Base-by-base conservation (phyloP, 257 asterid species). In the Nemophila menziesii region DNA sequence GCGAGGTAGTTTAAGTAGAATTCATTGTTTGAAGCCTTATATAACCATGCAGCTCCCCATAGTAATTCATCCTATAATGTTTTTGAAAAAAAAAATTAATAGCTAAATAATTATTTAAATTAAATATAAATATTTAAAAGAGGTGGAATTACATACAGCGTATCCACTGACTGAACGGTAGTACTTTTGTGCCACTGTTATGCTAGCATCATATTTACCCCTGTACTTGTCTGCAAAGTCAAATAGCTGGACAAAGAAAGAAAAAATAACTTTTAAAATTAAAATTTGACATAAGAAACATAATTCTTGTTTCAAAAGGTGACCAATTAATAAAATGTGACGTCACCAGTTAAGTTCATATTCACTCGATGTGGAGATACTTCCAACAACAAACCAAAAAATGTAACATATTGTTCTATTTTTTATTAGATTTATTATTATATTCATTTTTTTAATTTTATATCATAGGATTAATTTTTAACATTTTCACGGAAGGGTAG, bases 41-140 rank as follows among this genome's bases (percentile, higher is more conserved):
- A 80, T 54, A 89, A 24, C 97, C 97, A 89, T 51, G 97, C 95
- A 18, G 97, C 95, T 50, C 70, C 95, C 97, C 97, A 89, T 57
- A 89, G 55, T 71, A 89, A 68, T 57, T 89, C 97, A 70, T 89
- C 97, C 97, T 87, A 58, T 16, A 44, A 22, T 40, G 36, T 11
- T 3, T 8, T 42, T 24, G 9, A 22, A 26, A 20, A n/a, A 9
- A 37, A 34, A 12, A 54, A 3, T 0, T 13, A 16, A 29, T 22
- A 8, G 3, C 21, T 3, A 5, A 10, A 50, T 54, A 23, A 7
- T 44, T 44, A 44, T 39, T 15, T 19, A 44, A 54, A 14, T 24
- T 5, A 18, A 21, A 22, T 11, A 14, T 4, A 19, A 22, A 36
- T 20, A 26, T 8, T 33, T n/a, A 14, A 29, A 19, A 38, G 20